Conservation (phyloP, 2,329 filamentous ascomycete species). For the Diaporthe velutina region DNA sequence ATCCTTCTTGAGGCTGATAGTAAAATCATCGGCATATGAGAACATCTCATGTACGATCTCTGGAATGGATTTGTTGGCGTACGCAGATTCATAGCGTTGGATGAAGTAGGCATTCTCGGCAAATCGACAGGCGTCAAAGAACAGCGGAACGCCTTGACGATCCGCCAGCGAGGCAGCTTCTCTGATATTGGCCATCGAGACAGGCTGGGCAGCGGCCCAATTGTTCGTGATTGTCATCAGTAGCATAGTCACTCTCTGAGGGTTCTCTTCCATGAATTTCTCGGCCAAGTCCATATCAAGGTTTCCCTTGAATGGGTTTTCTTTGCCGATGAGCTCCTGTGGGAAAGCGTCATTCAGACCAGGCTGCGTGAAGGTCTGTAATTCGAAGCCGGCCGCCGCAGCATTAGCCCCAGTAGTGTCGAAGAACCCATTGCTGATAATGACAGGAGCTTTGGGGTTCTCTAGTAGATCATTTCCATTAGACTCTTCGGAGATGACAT, state of each 20-base stretch:
- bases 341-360: neutral
- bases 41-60: neutral
- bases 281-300: neutral
- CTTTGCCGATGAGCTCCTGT: neutral
- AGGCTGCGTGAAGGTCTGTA: neutral
- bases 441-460: too few species aligned
- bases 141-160: neutral
- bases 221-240: neutral
- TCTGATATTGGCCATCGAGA: neutral
- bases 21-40: neutral
- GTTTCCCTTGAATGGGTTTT: neutral
- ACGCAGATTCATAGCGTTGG: neutral
- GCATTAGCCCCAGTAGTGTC: neutral
- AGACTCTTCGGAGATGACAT: neutral
- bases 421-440: neutral
- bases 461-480: neutral
- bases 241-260: neutral
- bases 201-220: neutral
- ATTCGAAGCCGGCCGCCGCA: neutral
- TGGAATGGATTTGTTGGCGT: neutral
- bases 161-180: neutral
- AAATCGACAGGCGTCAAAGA: neutral
- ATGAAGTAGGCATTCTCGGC: neutral
- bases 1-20: neutral
- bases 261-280: neutral